Evolutionary conservation across 148 eudicot genomes (phyloP).

Genomic region (Drosera capensis): DNA sequence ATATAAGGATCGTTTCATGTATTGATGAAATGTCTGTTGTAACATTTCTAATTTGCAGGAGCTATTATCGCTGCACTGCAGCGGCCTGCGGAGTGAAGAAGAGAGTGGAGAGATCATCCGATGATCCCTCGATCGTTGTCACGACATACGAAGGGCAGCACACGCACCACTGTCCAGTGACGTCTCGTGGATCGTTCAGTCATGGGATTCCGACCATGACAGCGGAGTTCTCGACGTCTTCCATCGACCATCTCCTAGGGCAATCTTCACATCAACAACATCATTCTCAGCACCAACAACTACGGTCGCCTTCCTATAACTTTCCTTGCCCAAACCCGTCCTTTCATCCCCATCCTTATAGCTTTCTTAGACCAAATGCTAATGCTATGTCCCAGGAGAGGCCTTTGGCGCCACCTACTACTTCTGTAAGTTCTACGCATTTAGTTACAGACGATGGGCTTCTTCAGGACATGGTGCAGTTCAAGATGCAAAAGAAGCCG

Average conservation of each 20-base stretch:
- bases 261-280: neutral
- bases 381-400: neutral
- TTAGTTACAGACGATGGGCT: slow-evolving; percentile 19
- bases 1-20: no score
- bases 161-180: slow-evolving; percentile 51
- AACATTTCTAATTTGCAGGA: slow-evolving; percentile 24
- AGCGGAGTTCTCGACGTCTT: neutral
- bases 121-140: slow-evolving; percentile 54
- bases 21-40: neutral
- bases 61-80: slow-evolving; percentile 83
- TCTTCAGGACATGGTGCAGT: slow-evolving; percentile 33
- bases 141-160: slow-evolving; percentile 92
- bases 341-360: no score
- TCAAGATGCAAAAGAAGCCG: neutral
- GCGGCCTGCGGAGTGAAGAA: slow-evolving; percentile 76
- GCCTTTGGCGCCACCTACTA: neutral
- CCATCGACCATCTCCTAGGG: neutral
- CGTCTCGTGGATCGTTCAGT: slow-evolving; percentile 16
- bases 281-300: no score
- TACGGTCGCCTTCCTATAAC: no score
- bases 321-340: no score
- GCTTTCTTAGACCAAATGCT: neutral
- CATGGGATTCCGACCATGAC: neutral
- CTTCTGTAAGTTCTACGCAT: no score
- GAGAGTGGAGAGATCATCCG: slow-evolving; percentile 60